These are phyloP conservation scores for Blepharisma stoltei DNA, from an alignment of 73 alveolate species.

Conservation along the genomic window DNA sequence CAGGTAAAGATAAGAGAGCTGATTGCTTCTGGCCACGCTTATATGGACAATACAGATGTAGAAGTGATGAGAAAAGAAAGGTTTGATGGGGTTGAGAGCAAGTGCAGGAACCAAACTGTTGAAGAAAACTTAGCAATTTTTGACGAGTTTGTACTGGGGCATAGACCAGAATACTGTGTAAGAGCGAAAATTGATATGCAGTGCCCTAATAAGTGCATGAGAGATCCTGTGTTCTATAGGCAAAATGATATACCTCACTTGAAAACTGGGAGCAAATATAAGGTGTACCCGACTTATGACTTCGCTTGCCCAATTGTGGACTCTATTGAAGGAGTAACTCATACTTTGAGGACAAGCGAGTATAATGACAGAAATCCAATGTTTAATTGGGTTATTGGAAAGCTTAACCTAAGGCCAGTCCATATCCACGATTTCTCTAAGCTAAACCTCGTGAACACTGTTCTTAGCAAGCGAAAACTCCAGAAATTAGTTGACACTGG, in stretches of 20 bases:
- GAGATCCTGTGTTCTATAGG: conserved; percentile 98
- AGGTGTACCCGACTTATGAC: conserved; percentile 98
- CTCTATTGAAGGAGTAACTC: conserved; percentile 96
- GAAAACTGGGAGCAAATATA: conserved; percentile 81
- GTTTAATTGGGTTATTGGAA: conserved; percentile 84
- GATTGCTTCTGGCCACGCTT: conserved; percentile 86
- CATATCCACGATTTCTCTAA: conserved; percentile 84
- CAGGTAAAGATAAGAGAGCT: conserved; percentile 72
- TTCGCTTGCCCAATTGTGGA: conserved; percentile 98
- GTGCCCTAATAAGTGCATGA: conserved; percentile 81
- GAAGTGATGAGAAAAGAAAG: conserved; percentile 91
- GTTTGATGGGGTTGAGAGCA: conserved; percentile 84
- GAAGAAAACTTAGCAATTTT: conserved; percentile 80
- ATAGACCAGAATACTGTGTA: conserved; percentile 77
- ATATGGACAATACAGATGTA: conserved; percentile 95
- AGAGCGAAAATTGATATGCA: conserved; percentile 92
- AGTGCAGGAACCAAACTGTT: conserved; percentile 63
- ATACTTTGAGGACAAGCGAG: conserved; percentile 96
- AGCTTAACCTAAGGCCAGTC: conserved; percentile 73
- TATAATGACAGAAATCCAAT: conserved; percentile 92
- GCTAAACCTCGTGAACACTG: conserved; percentile 81
- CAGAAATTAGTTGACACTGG: conserved; percentile 89
- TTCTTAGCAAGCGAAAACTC: conserved; percentile 86
- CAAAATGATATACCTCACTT: conserved; percentile 78
- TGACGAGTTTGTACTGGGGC: conserved; percentile 64